Base-by-base conservation (phyloP, 768 basidiomycete species). In the Leccinum barrowsii region DNA sequence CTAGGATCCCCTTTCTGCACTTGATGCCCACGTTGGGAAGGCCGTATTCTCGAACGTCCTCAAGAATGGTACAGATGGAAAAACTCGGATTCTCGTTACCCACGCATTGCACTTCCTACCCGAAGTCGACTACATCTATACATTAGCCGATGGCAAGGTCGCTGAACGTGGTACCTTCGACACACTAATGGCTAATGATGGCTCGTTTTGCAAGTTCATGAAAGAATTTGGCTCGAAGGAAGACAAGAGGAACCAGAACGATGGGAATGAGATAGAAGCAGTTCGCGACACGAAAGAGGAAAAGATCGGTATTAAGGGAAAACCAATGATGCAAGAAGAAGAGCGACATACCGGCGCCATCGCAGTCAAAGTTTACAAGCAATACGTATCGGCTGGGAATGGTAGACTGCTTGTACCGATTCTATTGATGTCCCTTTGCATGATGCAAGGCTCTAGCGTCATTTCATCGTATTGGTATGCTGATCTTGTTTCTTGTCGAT, bases 1-100 rank as follows among this genome's bases (percentile, higher is more conserved):
- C n/a, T 7, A 86, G 83, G 92, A 94, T 65, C 92, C 92, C 5
- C 76, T 94, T 3, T 44, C 88, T n/a, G 93, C 93, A 21, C 81
- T 97, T 10, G 94, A 98, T 68, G 92, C 93, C 5, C 92, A 94
- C 67, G 92, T 96, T 51, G 94, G 93, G 42, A 90, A 90, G 70
- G 81, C 84, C 3, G 85, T 95, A 15, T 94, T 95, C 76, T 83
- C 90, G 66, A 87, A 94, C 57, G 89, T 93, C 10, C 80, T 96
- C 51, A 78, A 84, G 56, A 82, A 84, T 55, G 81, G 78, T 15
- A 75, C 83, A 13, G 67, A 76, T 5, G 82, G 79, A 46, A 92
- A 92, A 70, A 96, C 94, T 8, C 82, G 92, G 32, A 78, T 96
- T 22, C 22, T 21, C 21, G 21, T 21, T 21, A 21, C 21, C 21